phyloP scores from a whole-genome alignment of 768 basidiomycete genomes.

The Naganishia onofrii region DNA sequence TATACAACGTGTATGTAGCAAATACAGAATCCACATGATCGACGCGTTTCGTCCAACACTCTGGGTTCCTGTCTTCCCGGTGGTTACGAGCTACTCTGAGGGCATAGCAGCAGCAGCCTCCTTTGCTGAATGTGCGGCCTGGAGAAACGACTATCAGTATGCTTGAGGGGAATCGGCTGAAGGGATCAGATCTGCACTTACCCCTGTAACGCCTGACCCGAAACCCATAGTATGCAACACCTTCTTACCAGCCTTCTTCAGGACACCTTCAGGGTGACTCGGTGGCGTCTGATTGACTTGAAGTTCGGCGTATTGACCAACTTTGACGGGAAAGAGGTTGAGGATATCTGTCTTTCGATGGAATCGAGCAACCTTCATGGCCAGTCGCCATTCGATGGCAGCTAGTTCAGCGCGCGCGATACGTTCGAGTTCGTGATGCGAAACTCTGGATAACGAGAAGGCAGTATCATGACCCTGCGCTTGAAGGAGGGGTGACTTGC shows the following conservation, averaged over 20 bases:
- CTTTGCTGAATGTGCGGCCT: conserved; percentile 9
- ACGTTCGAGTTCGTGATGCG: conserved; percentile 20
- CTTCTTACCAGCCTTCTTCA: conserved; percentile 22
- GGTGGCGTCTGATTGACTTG: conserved; percentile 12
- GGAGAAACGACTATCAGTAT: not conserved
- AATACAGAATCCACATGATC: not conserved
- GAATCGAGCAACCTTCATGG: conserved; percentile 22
- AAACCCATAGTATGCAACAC: conserved; percentile 21
- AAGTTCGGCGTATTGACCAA: conserved; percentile 12
- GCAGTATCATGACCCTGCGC: not conserved
- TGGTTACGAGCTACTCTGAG: not conserved
- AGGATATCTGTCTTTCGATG: conserved; percentile 7
- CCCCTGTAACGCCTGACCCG: conserved; percentile 8
- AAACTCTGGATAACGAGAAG: not conserved
- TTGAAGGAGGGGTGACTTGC: not conserved
- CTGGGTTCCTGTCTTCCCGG: not conserved
- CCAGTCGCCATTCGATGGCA: conserved; percentile 20
- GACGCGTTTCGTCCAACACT: not conserved
- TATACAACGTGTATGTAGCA: not conserved
- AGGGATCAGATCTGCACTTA: not conserved
- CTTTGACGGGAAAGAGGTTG: conserved; percentile 19
- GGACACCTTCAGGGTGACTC: conserved; percentile 14
- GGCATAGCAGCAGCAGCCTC: conserved; percentile 11
- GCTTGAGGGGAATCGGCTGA: not conserved
- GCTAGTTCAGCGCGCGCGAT: conserved; percentile 2